Evolutionary conservation across 495 filamentous ascomycete species (phyloP).

Genomic region (Recurvomyces mirabilis): DNA sequence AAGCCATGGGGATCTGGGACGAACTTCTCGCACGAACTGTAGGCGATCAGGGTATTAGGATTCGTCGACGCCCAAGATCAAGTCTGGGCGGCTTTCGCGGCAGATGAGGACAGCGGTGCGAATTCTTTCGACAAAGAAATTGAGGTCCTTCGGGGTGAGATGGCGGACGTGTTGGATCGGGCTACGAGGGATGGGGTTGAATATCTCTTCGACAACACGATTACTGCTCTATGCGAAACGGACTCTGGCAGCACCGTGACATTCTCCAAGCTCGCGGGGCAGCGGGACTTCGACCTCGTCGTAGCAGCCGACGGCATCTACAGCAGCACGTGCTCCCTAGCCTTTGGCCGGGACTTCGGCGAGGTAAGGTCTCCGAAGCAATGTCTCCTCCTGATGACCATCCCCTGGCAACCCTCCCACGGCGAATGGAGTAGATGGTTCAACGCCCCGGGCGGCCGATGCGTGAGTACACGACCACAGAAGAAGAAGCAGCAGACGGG

Average conservation of each 20-base stretch:
- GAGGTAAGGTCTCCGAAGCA: neutral
- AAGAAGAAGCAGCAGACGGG: neutral
- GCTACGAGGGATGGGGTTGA: slow-evolving; percentile 5
- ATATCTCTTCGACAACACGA: slow-evolving; percentile 10
- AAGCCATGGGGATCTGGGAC: slow-evolving; percentile 24
- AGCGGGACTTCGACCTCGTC: slow-evolving; percentile 13
- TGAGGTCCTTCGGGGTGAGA: slow-evolving; percentile 47
- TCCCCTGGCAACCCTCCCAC: slow-evolving; percentile 11
- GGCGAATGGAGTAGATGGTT: slow-evolving; percentile 5
- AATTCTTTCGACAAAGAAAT: slow-evolving; percentile 8
- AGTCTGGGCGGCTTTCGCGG: slow-evolving; percentile 9
- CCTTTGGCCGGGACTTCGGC: neutral
- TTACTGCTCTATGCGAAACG: slow-evolving; percentile 5
- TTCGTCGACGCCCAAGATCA: slow-evolving; percentile 13
- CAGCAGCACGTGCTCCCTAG: slow-evolving; percentile 6
- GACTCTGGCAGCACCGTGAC: slow-evolving; percentile 4
- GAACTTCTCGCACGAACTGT: slow-evolving; percentile 1
- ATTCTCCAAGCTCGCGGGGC: slow-evolving; percentile 4
- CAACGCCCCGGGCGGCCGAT: slow-evolving; percentile 6
- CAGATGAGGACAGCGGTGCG: neutral
- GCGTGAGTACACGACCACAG: slow-evolving; percentile 4
- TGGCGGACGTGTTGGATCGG: slow-evolving; percentile 31
- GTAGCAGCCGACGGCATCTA: slow-evolving; percentile 14
- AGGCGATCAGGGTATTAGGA: slow-evolving; percentile 9
- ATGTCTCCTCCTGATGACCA: slow-evolving; percentile 1